Conservation (phyloP, 495 filamentous ascomycete species). For the Aspergillus hancockii region DNA sequence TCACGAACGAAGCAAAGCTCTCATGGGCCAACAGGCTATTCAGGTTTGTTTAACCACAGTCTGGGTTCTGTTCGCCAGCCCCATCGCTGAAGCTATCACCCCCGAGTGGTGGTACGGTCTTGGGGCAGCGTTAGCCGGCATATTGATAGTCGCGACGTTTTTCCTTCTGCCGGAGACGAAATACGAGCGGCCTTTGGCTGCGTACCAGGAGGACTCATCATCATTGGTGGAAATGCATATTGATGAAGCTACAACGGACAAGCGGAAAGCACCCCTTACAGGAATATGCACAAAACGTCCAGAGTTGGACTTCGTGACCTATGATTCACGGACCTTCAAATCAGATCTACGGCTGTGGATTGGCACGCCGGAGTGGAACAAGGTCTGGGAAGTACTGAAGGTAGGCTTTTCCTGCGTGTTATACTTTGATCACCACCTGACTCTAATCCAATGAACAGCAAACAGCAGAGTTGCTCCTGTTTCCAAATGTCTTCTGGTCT, state of each 20-base stretch:
- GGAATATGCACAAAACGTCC: constrained; percentile 24
- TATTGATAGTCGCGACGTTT: constrained; percentile 58
- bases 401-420: constrained; percentile 7
- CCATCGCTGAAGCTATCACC: constrained; percentile 37
- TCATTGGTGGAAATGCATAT: constrained; percentile 1
- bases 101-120: constrained; percentile 41
- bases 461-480: constrained; percentile 30
- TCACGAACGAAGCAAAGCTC: constrained; percentile 34
- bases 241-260: neutral
- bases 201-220: constrained; percentile 22
- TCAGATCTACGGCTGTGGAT: constrained; percentile 32
- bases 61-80: constrained; percentile 34
- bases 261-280: constrained; percentile 5
- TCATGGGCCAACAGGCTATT: constrained; percentile 34
- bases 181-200: constrained; percentile 28
- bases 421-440: no score
- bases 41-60: constrained; percentile 31
- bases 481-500: constrained; percentile 45
- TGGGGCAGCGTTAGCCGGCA: constrained; percentile 27
- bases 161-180: constrained; percentile 73
- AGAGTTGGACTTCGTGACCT: constrained; percentile 26
- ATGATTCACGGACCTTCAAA: constrained; percentile 24
- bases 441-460: neutral
- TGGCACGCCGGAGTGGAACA: constrained; percentile 29
- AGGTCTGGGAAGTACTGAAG: constrained; percentile 24